phyloP scores from a whole-genome alignment of 768 basidiomycete species.

The Mrakia gelida region DNA sequence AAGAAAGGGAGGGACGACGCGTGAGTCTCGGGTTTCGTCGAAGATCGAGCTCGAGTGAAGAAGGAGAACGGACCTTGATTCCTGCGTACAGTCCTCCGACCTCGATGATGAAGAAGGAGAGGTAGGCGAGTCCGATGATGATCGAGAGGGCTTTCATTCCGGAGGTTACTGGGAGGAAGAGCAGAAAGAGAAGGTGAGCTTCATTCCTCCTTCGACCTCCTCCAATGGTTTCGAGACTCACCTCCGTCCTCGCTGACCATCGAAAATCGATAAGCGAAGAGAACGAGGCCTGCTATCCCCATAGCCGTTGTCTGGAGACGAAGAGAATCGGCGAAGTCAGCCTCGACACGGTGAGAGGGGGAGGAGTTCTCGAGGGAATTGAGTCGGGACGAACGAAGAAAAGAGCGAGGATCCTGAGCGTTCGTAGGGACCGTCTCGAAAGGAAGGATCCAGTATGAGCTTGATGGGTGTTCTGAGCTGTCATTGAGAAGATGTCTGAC shows the following conservation, averaged over 20 bases:
- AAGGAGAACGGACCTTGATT: not conserved
- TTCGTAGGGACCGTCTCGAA: not conserved
- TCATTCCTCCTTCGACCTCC: no score
- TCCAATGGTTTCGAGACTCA: not conserved
- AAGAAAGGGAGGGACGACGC: not conserved
- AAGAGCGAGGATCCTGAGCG: not conserved
- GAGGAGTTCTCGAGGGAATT: no score
- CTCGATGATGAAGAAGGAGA: not conserved
- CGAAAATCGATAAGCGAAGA: not conserved
- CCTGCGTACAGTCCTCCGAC: not conserved
- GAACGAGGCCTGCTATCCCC: not conserved
- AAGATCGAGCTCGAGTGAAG: not conserved
- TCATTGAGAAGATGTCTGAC: not conserved
- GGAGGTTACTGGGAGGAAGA: not conserved
- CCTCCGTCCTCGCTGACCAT: not conserved
- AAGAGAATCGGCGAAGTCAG: not conserved
- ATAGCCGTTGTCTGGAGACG: not conserved
- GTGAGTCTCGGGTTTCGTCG: not conserved
- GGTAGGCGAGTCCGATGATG: not conserved
- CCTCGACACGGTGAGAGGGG: not conserved
- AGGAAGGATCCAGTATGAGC: not conserved
- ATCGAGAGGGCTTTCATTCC: not conserved
- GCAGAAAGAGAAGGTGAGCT: not conserved
- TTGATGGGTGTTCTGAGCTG: not conserved
- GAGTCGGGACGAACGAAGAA: not conserved